Evolutionary conservation across 179 eudicot species (phyloP), one percentile per base, ranked within the genome.

Genomic region (Heliamphora ciliata): DNA sequence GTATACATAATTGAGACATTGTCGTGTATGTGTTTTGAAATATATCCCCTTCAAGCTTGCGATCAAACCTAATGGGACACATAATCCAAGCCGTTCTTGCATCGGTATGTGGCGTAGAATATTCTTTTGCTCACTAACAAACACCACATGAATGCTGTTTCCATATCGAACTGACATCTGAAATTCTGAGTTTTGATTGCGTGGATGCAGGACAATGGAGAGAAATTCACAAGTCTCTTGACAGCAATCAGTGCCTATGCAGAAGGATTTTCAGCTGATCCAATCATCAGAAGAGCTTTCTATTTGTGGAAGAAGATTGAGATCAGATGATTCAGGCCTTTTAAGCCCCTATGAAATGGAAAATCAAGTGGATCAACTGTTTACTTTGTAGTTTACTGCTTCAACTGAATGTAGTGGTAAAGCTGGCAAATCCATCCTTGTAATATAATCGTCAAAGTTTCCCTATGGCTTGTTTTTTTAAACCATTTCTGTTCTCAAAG

Each of bases 201-300:
- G 51, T 50, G 61, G 63, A 72, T 83, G 66, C 92, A 97, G 99
- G 99, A 97, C 78, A 78, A 89, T 60, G 99, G 99, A 70, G 97
- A 94, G 87, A 97, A 97, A 84, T 94, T 94, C 81, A 92, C 89
- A 2, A 88, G 90, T 85, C 88, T 97, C 73, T 83, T 97, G 87
- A 92, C 87, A 66, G 99, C 99, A 8, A 94, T 97, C 50, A 88
- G 97, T 82, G 98, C 98, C 4, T 97, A 97, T 83, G 99, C 98
- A 31, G 98, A 97, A 87, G 99, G 99, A 72, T 92, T 87, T 87
- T 97, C 99, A 59, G 94, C 95, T 24, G 98, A 97, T 89, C 84
- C 91, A 40, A 80, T 92, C 66, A 93, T 94, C 81, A 88, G 97
- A 87, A 88, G 93, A 84, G 93, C 93, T 7, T 83, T 86, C 55